phyloP scores from a whole-genome alignment of 768 basidiomycete species.

The Mrakia blollopis region DNA sequence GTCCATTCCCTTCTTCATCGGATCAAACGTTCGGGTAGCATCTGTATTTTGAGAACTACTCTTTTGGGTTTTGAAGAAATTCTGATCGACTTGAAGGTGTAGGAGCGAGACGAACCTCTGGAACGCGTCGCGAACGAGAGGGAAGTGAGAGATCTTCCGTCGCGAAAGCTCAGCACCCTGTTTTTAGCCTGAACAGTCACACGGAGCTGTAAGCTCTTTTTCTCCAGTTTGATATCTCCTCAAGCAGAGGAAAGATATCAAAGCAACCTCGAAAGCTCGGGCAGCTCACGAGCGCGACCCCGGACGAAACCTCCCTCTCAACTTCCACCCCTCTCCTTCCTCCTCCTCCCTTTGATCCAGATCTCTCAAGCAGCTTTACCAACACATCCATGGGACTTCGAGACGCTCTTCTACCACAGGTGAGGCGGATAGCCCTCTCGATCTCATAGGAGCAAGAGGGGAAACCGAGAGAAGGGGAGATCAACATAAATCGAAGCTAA shows the following conservation, averaged over 20 bases:
- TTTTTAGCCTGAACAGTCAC: too few relatives aligned
- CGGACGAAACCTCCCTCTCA: neutral
- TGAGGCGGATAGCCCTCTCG: neutral
- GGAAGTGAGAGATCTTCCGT: neutral
- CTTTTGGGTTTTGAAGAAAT: too few relatives aligned
- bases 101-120: neutral
- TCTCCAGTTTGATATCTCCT: too few relatives aligned
- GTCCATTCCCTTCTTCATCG: too few relatives aligned
- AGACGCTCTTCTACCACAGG: slow-evolving; percentile 25
- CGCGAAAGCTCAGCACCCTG: too few relatives aligned
- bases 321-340: neutral
- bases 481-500: neutral
- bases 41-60: too few relatives aligned
- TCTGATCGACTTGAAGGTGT: neutral
- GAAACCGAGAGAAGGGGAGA: neutral
- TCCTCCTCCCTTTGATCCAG: neutral
- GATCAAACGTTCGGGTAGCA: too few relatives aligned
- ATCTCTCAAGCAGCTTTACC: neutral
- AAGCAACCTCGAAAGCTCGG: too few relatives aligned
- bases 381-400: slow-evolving; percentile 14
- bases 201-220: too few relatives aligned
- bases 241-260: too few relatives aligned
- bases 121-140: neutral
- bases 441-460: neutral
- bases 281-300: too few relatives aligned